phyloP scores from a whole-genome alignment of 345 rosid genomes.

The Pistacia integerrima region DNA sequence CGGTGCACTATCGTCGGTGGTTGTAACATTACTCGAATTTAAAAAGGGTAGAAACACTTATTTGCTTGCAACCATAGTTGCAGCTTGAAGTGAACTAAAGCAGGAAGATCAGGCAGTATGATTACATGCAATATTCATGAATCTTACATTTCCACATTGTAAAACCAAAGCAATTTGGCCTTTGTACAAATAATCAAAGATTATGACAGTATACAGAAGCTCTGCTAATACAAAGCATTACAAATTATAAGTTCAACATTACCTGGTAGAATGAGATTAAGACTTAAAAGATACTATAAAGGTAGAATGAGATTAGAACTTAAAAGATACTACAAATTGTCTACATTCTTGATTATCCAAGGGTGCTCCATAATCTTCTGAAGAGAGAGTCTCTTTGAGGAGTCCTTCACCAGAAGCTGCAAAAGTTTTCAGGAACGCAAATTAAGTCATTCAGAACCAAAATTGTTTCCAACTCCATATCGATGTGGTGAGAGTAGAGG shows the following conservation, averaged over 20 bases:
- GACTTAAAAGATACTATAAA: slow-evolving; percentile 11
- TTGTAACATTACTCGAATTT: too few relatives aligned
- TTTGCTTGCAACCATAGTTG: too few relatives aligned
- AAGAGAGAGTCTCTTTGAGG: slow-evolving; percentile 79
- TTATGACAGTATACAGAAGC: not conserved
- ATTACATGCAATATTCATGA: not conserved
- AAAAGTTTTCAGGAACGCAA: slow-evolving; percentile 19
- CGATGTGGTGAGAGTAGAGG: not conserved
- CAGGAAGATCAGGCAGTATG: not conserved
- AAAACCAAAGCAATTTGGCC: not conserved
- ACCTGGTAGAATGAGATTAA: slow-evolving; percentile 14
- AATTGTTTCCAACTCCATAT: not conserved
- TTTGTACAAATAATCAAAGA: not conserved
- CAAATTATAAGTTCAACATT: slow-evolving; percentile 6
- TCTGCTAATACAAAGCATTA: not conserved
- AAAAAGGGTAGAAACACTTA: too few relatives aligned
- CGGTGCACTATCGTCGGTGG: too few relatives aligned
- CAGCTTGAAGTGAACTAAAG: not conserved
- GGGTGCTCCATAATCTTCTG: slow-evolving; percentile 85
- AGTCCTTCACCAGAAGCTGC: slow-evolving; percentile 90
- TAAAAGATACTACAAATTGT: slow-evolving; percentile 27
- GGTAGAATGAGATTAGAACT: slow-evolving; percentile 9
- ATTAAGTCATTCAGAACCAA: not conserved
- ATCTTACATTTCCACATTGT: not conserved
- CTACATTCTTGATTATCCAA: slow-evolving; percentile 83